A percentile compares a stretch with the other conserved stretches of the same genome.
phyloP scores from a whole-genome alignment of 345 rosid species.

The Citrus unshiu region DNA sequence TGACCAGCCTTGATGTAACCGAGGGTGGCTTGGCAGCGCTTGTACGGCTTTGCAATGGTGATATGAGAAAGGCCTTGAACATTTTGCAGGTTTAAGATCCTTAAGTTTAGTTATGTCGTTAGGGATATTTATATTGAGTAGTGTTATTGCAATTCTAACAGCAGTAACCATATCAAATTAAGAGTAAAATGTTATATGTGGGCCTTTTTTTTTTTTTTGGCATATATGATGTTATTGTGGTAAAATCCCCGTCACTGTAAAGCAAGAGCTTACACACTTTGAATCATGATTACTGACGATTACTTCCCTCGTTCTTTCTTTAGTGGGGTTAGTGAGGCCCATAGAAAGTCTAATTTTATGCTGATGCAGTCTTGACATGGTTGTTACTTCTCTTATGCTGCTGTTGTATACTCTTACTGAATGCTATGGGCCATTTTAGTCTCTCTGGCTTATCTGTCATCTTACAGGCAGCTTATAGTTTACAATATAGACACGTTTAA shows the following conservation, averaged over 20 bases:
- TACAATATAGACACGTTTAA: background rate
- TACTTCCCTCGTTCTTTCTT: background rate
- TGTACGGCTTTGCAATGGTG: constrained; percentile 89
- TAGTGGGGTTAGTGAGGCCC: no score
- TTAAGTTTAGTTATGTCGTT: background rate
- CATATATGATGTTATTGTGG: background rate
- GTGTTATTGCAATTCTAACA: background rate
- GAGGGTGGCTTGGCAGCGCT: constrained; percentile 78
- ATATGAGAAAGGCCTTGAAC: constrained; percentile 98
- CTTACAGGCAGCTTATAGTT: background rate
- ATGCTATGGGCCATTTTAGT: background rate
- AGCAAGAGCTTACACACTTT: background rate
- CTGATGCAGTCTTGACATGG: background rate
- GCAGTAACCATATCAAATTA: background rate
- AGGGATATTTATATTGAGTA: background rate
- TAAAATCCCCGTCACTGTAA: background rate
- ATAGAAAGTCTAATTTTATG: background rate
- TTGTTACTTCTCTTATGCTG: no score
- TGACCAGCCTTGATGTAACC: constrained; percentile 70
- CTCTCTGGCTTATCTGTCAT: background rate
- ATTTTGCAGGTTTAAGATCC: constrained; percentile 71
- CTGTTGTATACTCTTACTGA: background rate
- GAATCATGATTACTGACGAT: background rate
- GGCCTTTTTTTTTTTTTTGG: background rate
- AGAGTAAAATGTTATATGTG: background rate